Evolutionary conservation across 495 filamentous ascomycete genomes (phyloP), one percentile per base, ranked within the genome.

Genomic region (Penicillium steckii): DNA sequence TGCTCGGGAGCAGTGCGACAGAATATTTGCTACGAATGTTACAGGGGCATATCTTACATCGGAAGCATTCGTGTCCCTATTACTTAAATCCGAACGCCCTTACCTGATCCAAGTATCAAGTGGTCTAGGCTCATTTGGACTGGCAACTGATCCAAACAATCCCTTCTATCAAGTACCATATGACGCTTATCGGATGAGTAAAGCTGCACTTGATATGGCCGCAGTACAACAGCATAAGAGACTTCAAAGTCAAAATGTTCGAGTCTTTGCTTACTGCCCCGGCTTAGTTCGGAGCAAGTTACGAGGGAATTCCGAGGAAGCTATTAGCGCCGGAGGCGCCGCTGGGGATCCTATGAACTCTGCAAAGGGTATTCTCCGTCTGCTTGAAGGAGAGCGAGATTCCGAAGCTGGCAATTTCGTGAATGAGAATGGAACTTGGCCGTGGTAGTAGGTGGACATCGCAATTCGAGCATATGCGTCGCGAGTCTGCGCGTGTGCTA

Each of bases 171-270:
- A 53, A 10, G 25, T 48, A 2, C 17, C 57, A 1, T 61, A 32
- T 24, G 59, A 62, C 19, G 56, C 61, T 24, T 75, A 76, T 44
- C 61, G 73, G 2, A 57, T 61, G 26, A 74, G 70, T 52, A 77
- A 77, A 57, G 70, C 73, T 15, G 74, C 74, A 12, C 8, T 77
- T 44, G 71, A 75, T 40, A 75, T 75, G 74, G 38, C 70, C 40
- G 66, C 40, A 2, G 18, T 60, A 13, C 60, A 63, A 18, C 44
- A 51, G 40, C 42, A 57, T 17, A 60, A 57, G 50, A 46, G 43
- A 24, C 55, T 60, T 4, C 22, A 38, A 6, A 19, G 19, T 6
- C 33, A 22, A 35, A 57, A 57, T 30, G 48, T 64, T 8, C 47
- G 53, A 1, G 51, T 69, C 3, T 75, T 70, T 44, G 59, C 62